These are phyloP conservation scores for Debaryomyces nepalensis DNA, from an alignment of 1,139 yeast genomes.

Conservation along the genomic window DNA sequence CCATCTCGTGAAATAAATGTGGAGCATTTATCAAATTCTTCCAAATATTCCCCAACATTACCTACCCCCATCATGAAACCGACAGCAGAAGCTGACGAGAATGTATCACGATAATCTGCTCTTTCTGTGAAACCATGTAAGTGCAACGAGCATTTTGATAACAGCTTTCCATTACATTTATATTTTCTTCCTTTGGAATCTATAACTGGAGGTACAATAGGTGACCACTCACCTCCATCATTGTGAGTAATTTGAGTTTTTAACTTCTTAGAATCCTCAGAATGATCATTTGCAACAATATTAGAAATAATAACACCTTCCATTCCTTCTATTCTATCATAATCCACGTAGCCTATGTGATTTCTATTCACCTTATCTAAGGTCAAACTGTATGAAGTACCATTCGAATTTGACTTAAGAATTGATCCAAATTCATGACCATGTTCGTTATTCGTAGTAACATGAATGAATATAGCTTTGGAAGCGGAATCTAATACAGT, in stretches of 20 bases:
- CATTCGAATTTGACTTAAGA: constrained; percentile 93
- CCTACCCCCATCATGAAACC: constrained; percentile 90
- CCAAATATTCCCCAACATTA: constrained; percentile 74
- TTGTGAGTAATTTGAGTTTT: constrained; percentile 81
- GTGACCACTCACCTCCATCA: constrained; percentile 91
- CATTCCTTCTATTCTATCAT: constrained; percentile 80
- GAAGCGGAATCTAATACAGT: constrained; percentile 80
- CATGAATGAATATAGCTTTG: constrained; percentile 80
- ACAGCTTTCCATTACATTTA: constrained; percentile 54
- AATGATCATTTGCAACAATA: constrained; percentile 59
- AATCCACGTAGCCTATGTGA: constrained; percentile 78
- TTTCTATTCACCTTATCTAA: constrained; percentile 80
- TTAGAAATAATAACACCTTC: constrained; percentile 87
- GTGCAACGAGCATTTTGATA: constrained; percentile 74
- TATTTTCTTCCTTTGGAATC: constrained; percentile 67
- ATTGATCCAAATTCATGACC: constrained; percentile 76
- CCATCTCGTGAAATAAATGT: constrained; percentile 87
- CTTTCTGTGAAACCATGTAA: constrained; percentile 93
- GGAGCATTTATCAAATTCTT: constrained; percentile 53
- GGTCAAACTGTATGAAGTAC: constrained; percentile 83
- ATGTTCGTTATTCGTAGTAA: constrained; percentile 60
- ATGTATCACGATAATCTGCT: constrained; percentile 80
- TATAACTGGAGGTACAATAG: constrained; percentile 64
- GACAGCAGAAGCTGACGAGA: constrained; percentile 84
- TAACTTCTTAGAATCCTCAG: constrained; percentile 53